A percentile compares a stretch with the other conserved stretches of the same genome.
Evolutionary conservation across 1,139 yeast genomes (phyloP).

Genomic region (Wickerhamiella infanticola): DNA sequence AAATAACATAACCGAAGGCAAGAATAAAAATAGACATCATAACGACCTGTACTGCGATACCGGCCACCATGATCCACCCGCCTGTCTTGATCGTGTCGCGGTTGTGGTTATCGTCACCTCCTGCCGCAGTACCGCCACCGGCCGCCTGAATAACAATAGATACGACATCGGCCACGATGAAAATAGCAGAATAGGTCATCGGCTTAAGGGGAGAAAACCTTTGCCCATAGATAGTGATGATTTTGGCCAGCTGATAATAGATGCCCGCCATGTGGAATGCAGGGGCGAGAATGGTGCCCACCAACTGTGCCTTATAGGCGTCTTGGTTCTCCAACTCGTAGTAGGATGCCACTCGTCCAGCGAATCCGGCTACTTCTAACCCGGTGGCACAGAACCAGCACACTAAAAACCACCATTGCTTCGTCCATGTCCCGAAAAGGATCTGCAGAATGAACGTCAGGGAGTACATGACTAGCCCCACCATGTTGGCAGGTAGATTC

Average conservation of each 20-base stretch:
- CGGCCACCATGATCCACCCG: constrained; percentile 65
- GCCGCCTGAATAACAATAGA: constrained; percentile 64
- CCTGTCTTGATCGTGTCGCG: constrained; percentile 31
- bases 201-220: constrained; percentile 50
- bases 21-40: constrained; percentile 51
- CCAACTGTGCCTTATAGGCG: constrained; percentile 48
- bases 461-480: constrained; percentile 35
- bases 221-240: constrained; percentile 55
- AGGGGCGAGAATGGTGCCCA: constrained; percentile 66
- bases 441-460: constrained; percentile 30
- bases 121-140: constrained; percentile 70
- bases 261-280: constrained; percentile 84
- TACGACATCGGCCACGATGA: constrained; percentile 49
- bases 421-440: constrained; percentile 30
- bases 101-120: constrained; percentile 29
- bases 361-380: constrained; percentile 57
- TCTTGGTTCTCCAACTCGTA: constrained; percentile 27
- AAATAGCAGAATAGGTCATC: constrained; percentile 56
- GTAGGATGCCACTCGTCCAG: constrained; percentile 40
- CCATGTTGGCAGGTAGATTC: constrained; percentile 31
- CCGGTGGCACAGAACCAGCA: constrained; percentile 46
- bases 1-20: constrained; percentile 11
- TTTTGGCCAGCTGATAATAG: constrained; percentile 59
- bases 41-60: constrained; percentile 62
- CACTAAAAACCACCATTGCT: constrained; percentile 61